A percentile compares a stretch with the other conserved stretches of the same genome.
Evolutionary conservation across 345 rosid genomes (phyloP).

Genomic region (Bruguiera gymnorhiza): DNA sequence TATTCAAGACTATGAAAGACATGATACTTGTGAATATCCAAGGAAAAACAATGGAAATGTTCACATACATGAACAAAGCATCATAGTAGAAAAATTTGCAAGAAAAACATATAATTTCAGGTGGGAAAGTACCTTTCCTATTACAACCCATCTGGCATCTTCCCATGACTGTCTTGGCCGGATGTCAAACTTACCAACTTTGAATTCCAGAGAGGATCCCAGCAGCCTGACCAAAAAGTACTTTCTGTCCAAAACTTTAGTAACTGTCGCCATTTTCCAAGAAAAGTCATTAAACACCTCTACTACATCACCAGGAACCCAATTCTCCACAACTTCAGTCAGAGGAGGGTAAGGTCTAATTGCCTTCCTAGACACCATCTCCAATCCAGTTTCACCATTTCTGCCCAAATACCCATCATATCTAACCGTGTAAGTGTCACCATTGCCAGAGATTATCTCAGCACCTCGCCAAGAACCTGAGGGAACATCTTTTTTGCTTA

Average conservation of each 20-base stretch:
- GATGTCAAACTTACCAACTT: conserved; percentile 40
- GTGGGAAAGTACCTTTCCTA: conserved; percentile 30
- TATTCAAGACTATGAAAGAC: not conserved
- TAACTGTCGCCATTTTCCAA: conserved; percentile 79
- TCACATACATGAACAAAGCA: not conserved
- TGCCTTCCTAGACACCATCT: conserved; percentile 49
- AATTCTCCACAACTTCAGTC: conserved; percentile 32
- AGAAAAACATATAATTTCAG: not conserved
- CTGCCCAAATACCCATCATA: conserved; percentile 32
- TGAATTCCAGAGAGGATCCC: conserved; percentile 59
- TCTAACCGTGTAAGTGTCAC: conserved; percentile 53
- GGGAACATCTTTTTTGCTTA: conserved; percentile 52
- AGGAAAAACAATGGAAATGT: not conserved
- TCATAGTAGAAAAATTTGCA: not conserved
- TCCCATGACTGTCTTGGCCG: conserved; percentile 76
- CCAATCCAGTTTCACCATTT: conserved; percentile 16
- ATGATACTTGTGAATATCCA: not conserved
- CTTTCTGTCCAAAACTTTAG: conserved; percentile 42
- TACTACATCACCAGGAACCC: conserved; percentile 68
- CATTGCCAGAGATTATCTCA: conserved; percentile 63
- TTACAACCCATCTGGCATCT: conserved; percentile 55
- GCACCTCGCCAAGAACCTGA: conserved; percentile 74
- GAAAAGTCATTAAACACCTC: conserved; percentile 59
- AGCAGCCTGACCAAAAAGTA: conserved; percentile 52
- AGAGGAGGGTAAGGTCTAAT: conserved; percentile 64